phyloP scores from a whole-genome alignment of 441 rosid species.

The Codiaeum variegatum region DNA sequence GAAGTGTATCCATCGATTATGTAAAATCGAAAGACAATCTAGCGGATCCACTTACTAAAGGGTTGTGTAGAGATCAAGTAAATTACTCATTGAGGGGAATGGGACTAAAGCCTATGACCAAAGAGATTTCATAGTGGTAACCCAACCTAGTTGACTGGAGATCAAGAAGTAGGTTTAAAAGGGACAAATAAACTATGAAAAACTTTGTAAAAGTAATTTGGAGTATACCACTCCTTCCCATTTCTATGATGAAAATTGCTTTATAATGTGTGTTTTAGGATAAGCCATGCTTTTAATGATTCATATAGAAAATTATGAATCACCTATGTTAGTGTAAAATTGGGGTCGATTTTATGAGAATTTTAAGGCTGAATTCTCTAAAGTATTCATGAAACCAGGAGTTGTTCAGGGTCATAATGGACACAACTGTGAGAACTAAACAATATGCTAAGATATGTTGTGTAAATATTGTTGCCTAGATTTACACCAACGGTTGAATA shows the following conservation, averaged over 20 bases:
- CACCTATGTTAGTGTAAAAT: conserved; percentile 2
- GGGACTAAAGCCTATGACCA: too few species aligned
- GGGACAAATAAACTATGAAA: not conserved
- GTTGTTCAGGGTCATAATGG: not conserved
- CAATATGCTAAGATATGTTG: too few species aligned
- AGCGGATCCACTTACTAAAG: conserved; percentile 3
- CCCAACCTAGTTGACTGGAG: too few species aligned
- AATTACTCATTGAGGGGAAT: not conserved
- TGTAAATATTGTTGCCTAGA: too few species aligned
- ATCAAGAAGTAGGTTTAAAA: not conserved
- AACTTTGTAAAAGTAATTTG: too few species aligned
- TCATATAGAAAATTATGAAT: not conserved
- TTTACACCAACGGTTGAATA: too few species aligned
- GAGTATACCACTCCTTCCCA: too few species aligned
- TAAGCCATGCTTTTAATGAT: too few species aligned
- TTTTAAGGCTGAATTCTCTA: too few species aligned
- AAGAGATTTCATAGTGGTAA: too few species aligned
- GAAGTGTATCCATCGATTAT: conserved; percentile 9
- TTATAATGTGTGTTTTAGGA: not conserved
- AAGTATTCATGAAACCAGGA: not conserved
- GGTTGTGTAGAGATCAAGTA: not conserved
- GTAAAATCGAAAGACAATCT: too few species aligned
- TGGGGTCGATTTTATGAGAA: not conserved
- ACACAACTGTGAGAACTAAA: too few species aligned
- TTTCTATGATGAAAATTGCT: not conserved